Percentiles rank a stretch among this genome's conserved stretches.
These are phyloP conservation scores for Typha latifolia DNA, from an alignment of 176 grass and related monocot genomes.

Conservation along the genomic window DNA sequence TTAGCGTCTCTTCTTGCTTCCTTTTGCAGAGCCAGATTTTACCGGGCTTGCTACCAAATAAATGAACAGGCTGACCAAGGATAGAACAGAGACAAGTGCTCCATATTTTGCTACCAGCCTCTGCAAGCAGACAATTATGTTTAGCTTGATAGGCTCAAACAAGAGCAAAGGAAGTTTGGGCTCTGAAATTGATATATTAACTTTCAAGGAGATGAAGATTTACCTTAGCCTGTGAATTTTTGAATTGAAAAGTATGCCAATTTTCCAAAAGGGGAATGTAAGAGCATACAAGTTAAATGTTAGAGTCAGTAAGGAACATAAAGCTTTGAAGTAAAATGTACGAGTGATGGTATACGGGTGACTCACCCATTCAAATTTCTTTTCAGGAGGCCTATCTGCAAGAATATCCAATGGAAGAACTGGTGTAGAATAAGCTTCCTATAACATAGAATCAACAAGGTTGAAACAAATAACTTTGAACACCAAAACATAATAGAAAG, in stretches of 20 bases:
- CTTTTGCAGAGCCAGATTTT: slow-evolving; percentile 36
- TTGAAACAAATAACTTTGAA: no score
- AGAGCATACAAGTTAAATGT: slow-evolving; percentile 16
- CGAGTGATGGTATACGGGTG: neutral
- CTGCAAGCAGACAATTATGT: neutral
- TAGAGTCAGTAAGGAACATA: slow-evolving; percentile 1
- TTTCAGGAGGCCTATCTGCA: slow-evolving; percentile 53
- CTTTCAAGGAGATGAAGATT: neutral
- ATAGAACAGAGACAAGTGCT: slow-evolving; percentile 53
- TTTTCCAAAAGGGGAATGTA: neutral
- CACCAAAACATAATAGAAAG: no score
- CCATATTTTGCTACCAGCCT: slow-evolving; percentile 56
- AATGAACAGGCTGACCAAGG: slow-evolving; percentile 46
- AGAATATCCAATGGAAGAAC: slow-evolving; percentile 72
- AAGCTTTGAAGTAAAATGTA: neutral
- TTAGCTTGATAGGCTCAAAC: neutral
- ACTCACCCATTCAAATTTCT: slow-evolving; percentile 93
- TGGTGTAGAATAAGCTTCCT: slow-evolving; percentile 84
- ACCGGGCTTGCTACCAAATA: slow-evolving; percentile 62
- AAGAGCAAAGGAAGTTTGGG: neutral
- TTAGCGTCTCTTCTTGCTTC: slow-evolving; percentile 85
- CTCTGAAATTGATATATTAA: slow-evolving; percentile 31
- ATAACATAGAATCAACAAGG: neutral
- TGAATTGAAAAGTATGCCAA: neutral
- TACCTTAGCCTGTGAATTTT: slow-evolving; percentile 70